A percentile compares a stretch with the other conserved stretches of the same genome.
These are phyloP conservation scores for Atalantia buxifolia DNA, from an alignment of 345 rosid genomes.

Conservation along the genomic window DNA sequence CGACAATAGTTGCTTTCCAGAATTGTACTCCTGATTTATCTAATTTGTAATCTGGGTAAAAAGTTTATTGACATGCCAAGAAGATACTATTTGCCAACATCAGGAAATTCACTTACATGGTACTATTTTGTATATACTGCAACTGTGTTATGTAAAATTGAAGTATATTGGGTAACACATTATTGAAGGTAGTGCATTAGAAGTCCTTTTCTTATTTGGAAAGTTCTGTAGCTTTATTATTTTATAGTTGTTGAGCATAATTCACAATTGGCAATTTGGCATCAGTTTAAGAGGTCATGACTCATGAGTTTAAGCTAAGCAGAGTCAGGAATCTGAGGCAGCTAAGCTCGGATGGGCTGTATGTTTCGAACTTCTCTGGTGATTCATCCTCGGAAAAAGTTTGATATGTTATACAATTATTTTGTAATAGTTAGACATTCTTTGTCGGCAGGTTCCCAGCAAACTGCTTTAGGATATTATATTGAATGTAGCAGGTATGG, in stretches of 20 bases:
- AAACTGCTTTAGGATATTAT: neutral
- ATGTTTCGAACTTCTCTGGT: neutral
- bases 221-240: neutral
- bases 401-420: neutral
- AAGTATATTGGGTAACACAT: neutral
- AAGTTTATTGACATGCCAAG: neutral
- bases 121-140: neutral
- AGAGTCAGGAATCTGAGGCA: neutral
- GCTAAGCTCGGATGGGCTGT: neutral
- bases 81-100: neutral
- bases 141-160: neutral
- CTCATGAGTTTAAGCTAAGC: neutral
- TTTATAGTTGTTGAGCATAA: neutral
- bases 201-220: neutral
- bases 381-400: neutral
- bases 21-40: neutral
- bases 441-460: neutral
- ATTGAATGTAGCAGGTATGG: neutral
- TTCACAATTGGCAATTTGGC: neutral
- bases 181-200: neutral
- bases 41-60: neutral
- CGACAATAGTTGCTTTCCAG: neutral
- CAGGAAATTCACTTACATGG: neutral
- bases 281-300: neutral
- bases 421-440: neutral